Evolutionary conservation across 306 rosid species (phyloP).

Genomic region (Rosa multiflora): DNA sequence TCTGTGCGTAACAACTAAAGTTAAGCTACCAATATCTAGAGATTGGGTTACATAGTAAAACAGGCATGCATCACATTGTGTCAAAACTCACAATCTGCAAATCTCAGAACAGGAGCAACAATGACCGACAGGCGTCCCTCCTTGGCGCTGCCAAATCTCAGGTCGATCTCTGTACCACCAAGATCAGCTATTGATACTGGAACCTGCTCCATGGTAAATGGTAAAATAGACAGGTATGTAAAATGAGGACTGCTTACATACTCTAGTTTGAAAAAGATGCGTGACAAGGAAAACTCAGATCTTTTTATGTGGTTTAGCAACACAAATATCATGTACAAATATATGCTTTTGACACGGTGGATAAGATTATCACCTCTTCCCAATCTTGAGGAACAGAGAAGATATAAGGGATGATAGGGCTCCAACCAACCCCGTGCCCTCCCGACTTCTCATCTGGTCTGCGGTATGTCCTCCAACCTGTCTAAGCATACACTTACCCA

Average conservation of each 20-base stretch:
- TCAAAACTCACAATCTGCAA: slow-evolving; percentile 61
- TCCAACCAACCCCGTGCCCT: slow-evolving; percentile 99
- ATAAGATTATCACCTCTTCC: slow-evolving; percentile 69
- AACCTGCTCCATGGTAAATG: slow-evolving; percentile 49
- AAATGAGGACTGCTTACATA: background rate
- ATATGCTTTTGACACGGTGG: background rate
- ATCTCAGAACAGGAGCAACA: slow-evolving; percentile 94
- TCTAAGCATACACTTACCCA: slow-evolving; percentile 62
- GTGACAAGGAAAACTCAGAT: background rate
- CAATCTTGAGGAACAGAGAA: slow-evolving; percentile 88
- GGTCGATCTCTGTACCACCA: slow-evolving; percentile 98
- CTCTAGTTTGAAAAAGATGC: background rate
- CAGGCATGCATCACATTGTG: background rate
- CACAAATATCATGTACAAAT: background rate
- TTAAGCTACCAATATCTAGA: slow-evolving; percentile 1
- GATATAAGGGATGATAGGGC: slow-evolving; percentile 90
- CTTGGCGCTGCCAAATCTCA: slow-evolving; percentile 74
- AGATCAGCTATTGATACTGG: slow-evolving; percentile 99
- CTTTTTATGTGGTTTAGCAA: background rate
- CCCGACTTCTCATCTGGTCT: slow-evolving; percentile 99
- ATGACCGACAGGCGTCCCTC: slow-evolving; percentile 87
- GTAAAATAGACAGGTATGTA: slow-evolving; percentile 7
- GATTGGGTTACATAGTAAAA: background rate
- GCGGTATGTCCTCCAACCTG: slow-evolving; percentile 99
- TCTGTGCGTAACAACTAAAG: slow-evolving; percentile 38